Evolutionary conservation across 495 filamentous ascomycete genomes (phyloP), one percentile per base, ranked within the genome.

Genomic region (Penicillium ochrochloron): DNA sequence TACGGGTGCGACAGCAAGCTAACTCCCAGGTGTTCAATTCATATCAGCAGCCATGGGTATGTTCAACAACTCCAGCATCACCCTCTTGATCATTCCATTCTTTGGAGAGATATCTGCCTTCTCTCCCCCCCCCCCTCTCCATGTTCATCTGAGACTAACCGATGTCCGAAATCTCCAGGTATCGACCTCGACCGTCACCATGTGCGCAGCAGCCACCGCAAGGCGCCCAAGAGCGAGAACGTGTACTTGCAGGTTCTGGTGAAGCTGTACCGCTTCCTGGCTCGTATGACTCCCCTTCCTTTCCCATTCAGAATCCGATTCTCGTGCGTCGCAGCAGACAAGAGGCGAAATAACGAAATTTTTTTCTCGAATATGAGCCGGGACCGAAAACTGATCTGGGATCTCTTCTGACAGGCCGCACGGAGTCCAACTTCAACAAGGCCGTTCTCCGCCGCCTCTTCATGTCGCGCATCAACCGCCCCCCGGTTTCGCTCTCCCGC

Each of bases 261-360:
- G 82, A 97, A 97, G 89, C 91, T 99, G 31, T 99, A 98, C 88
- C 90, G 90, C 83, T 99, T 99, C 90, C 84, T 99, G 73, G 90
- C 93, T 72, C 94, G 94, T 96, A 91, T 82, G 93, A 88, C 25
- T 56, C 19, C 48, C 63, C 37, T 23, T 17, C 34, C 8, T 51
- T 44, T 51, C 53, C 64, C 33, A 46, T 63, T 37, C 33, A 56
- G 31, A 37, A 35, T 56, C 51, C 64, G 60, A 61, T 25, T 27
- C 46, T 11, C 52, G 65, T 51, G 34, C 56, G 61, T 67, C 51
- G 39, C 19, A 39, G 29, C 25, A 41, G 11, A 27, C 31, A 34
- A 2, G 21, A 19, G 37, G 41, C 33, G 34, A 50, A 37, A 50
- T 23, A 15, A 27, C 31, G 42, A 61, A 61, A 46, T 21, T 54